phyloP scores from a whole-genome alignment of 306 rosid genomes.

The Amphicarpaea edgeworthii region DNA sequence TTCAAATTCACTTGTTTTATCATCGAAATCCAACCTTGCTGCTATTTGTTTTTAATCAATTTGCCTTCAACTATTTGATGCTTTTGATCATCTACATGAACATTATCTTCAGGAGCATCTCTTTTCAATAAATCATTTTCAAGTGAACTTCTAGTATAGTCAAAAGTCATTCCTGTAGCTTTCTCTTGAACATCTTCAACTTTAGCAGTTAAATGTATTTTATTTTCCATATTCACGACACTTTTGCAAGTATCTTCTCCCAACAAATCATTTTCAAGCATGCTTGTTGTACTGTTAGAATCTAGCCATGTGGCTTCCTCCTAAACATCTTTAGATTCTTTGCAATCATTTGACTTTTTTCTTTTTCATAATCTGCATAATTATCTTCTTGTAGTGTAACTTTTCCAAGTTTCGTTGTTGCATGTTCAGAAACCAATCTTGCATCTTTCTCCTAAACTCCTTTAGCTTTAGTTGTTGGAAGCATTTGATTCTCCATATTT shows the following conservation, averaged over 20 bases:
- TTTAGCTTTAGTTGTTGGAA: slow-evolving; percentile 35
- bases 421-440: slow-evolving; percentile 12
- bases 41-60: slow-evolving; percentile 15
- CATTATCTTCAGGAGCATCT: too few relatives aligned
- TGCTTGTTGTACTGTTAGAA: slow-evolving; percentile 39
- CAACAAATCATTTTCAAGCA: slow-evolving; percentile 27
- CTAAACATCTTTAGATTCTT: slow-evolving; percentile 41
- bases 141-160: too few relatives aligned
- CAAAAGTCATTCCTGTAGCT: too few relatives aligned
- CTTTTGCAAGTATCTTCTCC: slow-evolving; percentile 42
- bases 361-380: slow-evolving; percentile 42
- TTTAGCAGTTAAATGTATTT: too few relatives aligned
- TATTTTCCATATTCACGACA: too few relatives aligned
- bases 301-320: slow-evolving; percentile 41
- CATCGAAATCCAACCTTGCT: slow-evolving; percentile 13
- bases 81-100: too few relatives aligned
- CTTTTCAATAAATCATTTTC: too few relatives aligned
- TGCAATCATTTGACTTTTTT: slow-evolving; percentile 36
- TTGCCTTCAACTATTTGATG: slow-evolving; percentile 40
- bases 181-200: too few relatives aligned
- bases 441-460: slow-evolving; percentile 11
- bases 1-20: slow-evolving; percentile 33
- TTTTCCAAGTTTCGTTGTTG: slow-evolving; percentile 46
- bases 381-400: slow-evolving; percentile 38
- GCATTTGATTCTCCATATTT: slow-evolving; percentile 38